Evolutionary conservation across 208 protist genomes (phyloP), one percentile per base, ranked within the genome.

Genomic region (Spongospora subterranea): DNA sequence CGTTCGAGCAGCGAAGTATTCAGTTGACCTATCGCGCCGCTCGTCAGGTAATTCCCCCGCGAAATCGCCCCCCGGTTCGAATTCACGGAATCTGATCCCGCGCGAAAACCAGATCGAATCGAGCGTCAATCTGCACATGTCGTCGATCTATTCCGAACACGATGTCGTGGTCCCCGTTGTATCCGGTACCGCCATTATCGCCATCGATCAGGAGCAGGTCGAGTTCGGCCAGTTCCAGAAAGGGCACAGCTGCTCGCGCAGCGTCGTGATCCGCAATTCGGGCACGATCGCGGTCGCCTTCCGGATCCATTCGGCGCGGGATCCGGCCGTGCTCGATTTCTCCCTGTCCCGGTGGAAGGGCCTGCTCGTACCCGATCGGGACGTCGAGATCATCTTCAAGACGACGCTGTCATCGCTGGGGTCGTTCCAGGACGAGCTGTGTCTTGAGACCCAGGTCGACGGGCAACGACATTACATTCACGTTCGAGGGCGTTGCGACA

Each of bases 321-420:
- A 82, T 43, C 71, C n/a, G 17, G 71, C 6, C n/a, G 17, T 39
- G n/a, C n/a, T 82, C 6, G 71, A 43, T 43, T 82, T 82, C n/a
- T 39, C 71, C n/a, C 17, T 82, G n/a, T 82, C 71, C 17, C 6
- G 71, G n/a, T 82, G 71, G 71, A 6, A n/a, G 6, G 71, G 71
- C 13, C 71, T 82, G 6, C 71, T 82, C 71, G 71, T 82, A 35
- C 71, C 71, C 6, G 40, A 82, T 43, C 71, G 71, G 17, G 71
- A 82, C n/a, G 71, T 82, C 71, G 71, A 82, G 71, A 82, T 82
- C n/a, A 82, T 43, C 6, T 45, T 82, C 71, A 82, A 82, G 71
- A 82, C 71, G 71, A 82, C 6, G n/a, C 71, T 82, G n/a, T 6
- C 71, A n/a, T 17, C 6, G n/a, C 35, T 82, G 71, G 40, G 35